A percentile compares a stretch with the other conserved stretches of the same genome.
Evolutionary conservation across 306 rosid genomes (phyloP).

Genomic region (Casuarina cunninghamiana): DNA sequence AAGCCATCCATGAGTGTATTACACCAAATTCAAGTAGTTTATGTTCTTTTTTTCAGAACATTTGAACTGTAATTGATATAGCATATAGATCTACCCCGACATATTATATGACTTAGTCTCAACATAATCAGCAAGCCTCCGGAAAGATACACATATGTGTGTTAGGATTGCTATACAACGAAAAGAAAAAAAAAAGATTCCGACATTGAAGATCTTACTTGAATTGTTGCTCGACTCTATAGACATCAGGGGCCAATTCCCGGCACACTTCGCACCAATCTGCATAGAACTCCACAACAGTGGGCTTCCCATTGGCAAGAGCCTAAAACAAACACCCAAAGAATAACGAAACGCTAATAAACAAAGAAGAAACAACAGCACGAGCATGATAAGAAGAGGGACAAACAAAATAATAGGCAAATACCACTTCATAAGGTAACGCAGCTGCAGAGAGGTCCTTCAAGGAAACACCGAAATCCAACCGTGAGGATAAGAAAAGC

Average conservation of each 20-base stretch:
- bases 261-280: constrained; percentile 99
- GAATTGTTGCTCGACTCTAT: constrained; percentile 89
- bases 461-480: constrained; percentile 92
- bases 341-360: constrained; percentile 18
- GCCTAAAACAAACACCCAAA: constrained; percentile 53
- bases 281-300: constrained; percentile 97
- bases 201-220: constrained; percentile 50
- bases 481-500: constrained; percentile 62
- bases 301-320: constrained; percentile 91
- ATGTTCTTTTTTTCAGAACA: neutral
- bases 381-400: neutral
- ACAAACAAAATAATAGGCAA: neutral
- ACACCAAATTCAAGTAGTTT: neutral
- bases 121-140: neutral
- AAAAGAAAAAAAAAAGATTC: neutral
- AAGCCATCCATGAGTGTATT: neutral
- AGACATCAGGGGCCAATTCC: constrained; percentile 91
- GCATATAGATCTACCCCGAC: too few species aligned
- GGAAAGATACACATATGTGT: constrained; percentile 10
- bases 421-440: constrained; percentile 87
- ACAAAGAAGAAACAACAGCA: constrained; percentile 4
- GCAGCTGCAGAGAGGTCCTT: constrained; percentile 81
- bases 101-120: neutral
- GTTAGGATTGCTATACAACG: neutral
- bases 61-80: neutral